These are phyloP conservation scores for Trichoderma hamatum DNA, from an alignment of 2,329 filamentous ascomycete species.

Conservation along the genomic window DNA sequence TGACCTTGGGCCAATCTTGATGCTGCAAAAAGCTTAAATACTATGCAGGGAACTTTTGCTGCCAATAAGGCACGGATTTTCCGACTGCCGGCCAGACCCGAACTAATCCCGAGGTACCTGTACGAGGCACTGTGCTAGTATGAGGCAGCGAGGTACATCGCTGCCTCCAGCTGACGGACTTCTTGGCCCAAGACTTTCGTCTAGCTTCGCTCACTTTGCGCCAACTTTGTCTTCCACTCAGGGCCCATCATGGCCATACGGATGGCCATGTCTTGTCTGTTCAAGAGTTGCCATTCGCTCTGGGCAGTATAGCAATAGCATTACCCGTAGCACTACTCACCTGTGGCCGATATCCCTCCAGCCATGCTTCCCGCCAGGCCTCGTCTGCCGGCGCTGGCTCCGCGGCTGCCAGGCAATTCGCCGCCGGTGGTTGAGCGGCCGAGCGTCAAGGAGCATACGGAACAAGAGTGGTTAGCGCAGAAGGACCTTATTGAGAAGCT, in stretches of 20 bases:
- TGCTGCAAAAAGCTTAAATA: constrained; percentile 5
- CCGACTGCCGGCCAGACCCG: not conserved
- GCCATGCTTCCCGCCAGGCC: constrained; percentile 29
- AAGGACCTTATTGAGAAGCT: constrained; percentile 39
- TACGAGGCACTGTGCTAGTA: not conserved
- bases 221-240: constrained; percentile 14
- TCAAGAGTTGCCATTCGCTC: constrained; percentile 2
- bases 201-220: constrained; percentile 14
- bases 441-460: constrained; percentile 41
- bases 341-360: not conserved
- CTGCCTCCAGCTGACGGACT: not conserved
- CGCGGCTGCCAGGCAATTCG: constrained; percentile 38
- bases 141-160: constrained; percentile 10
- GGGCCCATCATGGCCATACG: constrained; percentile 18
- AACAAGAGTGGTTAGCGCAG: constrained; percentile 42
- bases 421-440: constrained; percentile 33
- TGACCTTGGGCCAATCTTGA: constrained; percentile 3
- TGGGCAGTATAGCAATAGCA: constrained; percentile 19
- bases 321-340: not conserved
- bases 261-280: constrained; percentile 20
- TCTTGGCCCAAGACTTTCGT: not conserved
- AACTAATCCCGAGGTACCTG: constrained; percentile 9
- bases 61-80: constrained; percentile 4
- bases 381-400: constrained; percentile 40
- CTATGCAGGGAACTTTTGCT: constrained; percentile 22